Conservation (phyloP, 345 rosid species). For the Acer yangbiense region DNA sequence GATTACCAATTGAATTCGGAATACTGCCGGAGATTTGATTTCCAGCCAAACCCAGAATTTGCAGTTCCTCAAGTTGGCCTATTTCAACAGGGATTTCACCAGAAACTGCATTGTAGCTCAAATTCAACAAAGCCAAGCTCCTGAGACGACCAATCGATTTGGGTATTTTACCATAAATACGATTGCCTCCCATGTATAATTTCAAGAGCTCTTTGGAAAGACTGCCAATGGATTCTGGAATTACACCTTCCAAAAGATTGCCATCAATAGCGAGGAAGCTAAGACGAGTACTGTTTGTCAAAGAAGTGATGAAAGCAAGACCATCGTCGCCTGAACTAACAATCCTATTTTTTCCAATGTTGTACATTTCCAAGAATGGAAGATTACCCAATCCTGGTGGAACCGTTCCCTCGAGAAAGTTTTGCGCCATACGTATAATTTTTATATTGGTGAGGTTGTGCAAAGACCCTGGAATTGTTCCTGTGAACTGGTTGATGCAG, state of each 20-base stretch:
- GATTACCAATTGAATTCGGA: slow-evolving; percentile 44
- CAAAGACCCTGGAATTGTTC: slow-evolving; percentile 25
- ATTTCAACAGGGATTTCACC: slow-evolving; percentile 50
- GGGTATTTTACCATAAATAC: slow-evolving; percentile 24
- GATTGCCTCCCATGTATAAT: slow-evolving; percentile 32
- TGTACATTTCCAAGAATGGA: slow-evolving; percentile 24
- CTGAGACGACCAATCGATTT: slow-evolving; percentile 33
- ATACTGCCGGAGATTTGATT: slow-evolving; percentile 44
- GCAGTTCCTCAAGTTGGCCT: slow-evolving; percentile 39
- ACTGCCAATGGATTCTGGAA: slow-evolving; percentile 34
- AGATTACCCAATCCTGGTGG: slow-evolving; percentile 33
- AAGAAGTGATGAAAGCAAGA: slow-evolving; percentile 32
- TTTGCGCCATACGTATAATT: slow-evolving; percentile 17
- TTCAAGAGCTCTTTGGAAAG: slow-evolving; percentile 24
- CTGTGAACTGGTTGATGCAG: slow-evolving; percentile 33
- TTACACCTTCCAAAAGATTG: slow-evolving; percentile 27
- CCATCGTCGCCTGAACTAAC: slow-evolving; percentile 26
- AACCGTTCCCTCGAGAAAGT: slow-evolving; percentile 29
- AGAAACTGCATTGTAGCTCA: slow-evolving; percentile 41
- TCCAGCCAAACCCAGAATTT: slow-evolving; percentile 36
- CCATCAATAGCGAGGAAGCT: slow-evolving; percentile 24
- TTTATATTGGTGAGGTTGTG: slow-evolving; percentile 32
- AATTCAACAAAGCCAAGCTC: slow-evolving; percentile 39
- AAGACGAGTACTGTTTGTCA: slow-evolving; percentile 30
- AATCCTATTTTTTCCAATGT: slow-evolving; percentile 20